phyloP scores from a whole-genome alignment of 108 stramenopile genomes.

The Poteriospumella lacustris region DNA sequence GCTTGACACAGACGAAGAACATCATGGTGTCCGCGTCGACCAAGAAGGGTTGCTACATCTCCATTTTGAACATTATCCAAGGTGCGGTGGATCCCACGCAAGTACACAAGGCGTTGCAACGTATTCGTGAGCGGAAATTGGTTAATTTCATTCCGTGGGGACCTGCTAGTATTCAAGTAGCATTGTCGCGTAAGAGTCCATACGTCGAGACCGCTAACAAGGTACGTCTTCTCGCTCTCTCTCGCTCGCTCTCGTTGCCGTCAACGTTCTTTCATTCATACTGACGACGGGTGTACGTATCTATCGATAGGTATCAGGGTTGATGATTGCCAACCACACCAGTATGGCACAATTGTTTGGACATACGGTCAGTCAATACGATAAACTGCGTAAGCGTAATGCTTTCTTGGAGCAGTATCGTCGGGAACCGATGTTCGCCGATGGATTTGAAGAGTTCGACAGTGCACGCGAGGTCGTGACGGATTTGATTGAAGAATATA shows the following conservation, averaged over 20 bases:
- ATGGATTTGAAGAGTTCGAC: constrained; percentile 94
- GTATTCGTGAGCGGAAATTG: constrained; percentile 85
- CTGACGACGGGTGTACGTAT: too few species aligned
- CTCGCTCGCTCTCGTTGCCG: not conserved
- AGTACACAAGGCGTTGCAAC: constrained; percentile 92
- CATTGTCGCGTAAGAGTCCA: constrained; percentile 85
- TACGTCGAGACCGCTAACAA: constrained; percentile 62
- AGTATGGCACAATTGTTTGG: constrained; percentile 89
- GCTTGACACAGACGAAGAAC: constrained; percentile 92
- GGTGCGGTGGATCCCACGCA: constrained; percentile 90
- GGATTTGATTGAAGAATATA: constrained; percentile 86
- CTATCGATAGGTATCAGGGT: constrained; percentile 86
- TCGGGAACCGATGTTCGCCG: constrained; percentile 86
- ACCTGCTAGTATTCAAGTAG: constrained; percentile 94
- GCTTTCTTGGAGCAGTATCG: constrained; percentile 96
- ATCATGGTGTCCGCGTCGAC: constrained; percentile 95
- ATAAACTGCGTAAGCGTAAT: constrained; percentile 82
- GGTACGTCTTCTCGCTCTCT: not conserved
- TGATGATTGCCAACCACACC: constrained; percentile 97
- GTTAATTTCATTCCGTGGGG: constrained; percentile 97
- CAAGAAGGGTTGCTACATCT: constrained; percentile 85
- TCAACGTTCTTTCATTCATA: not conserved
- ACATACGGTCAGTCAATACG: constrained; percentile 79
- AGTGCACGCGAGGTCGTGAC: constrained; percentile 79
- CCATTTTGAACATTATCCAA: constrained; percentile 96